Conservation (phyloP, 192 early-diverging fungal species). For the Coemansia sp. region DNA sequence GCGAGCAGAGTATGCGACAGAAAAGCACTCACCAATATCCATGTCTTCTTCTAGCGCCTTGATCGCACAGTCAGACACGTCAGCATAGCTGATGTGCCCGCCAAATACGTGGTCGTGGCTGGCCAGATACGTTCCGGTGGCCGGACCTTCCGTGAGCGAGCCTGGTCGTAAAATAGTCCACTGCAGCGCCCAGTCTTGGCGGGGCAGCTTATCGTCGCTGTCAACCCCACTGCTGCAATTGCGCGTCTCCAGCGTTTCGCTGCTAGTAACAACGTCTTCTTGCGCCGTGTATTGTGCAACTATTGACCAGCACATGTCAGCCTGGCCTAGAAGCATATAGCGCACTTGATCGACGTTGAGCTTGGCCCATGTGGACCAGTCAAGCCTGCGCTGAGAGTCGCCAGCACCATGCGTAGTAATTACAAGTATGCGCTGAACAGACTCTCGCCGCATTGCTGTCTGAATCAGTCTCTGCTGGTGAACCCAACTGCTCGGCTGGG, state of each 20-base stretch:
- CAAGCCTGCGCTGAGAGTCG: slow-evolving; percentile 28
- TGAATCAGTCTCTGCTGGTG: slow-evolving; percentile 37
- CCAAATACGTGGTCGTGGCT: slow-evolving; percentile 42
- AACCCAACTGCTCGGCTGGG: slow-evolving; percentile 20
- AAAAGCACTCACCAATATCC: slow-evolving; percentile 40
- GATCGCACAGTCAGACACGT: slow-evolving; percentile 42
- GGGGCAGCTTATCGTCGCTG: background rate
- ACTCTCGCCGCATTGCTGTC: slow-evolving; percentile 29
- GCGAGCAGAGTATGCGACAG: slow-evolving; percentile 43
- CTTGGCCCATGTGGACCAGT: slow-evolving; percentile 35
- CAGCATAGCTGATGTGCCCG: slow-evolving; percentile 30
- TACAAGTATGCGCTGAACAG: slow-evolving; percentile 24
- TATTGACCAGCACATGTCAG: slow-evolving; percentile 36
- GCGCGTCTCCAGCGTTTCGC: slow-evolving; percentile 9
- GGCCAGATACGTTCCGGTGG: slow-evolving; percentile 44
- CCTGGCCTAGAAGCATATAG: slow-evolving; percentile 10
- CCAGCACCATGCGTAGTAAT: slow-evolving; percentile 45
- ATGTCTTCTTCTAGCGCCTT: slow-evolving; percentile 45
- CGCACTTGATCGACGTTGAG: slow-evolving; percentile 36
- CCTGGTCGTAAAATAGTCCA: slow-evolving; percentile 45
- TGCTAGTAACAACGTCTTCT: slow-evolving; percentile 24
- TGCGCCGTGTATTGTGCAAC: slow-evolving; percentile 41
- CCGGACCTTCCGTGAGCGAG: slow-evolving; percentile 14
- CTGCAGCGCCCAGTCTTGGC: slow-evolving; percentile 5
- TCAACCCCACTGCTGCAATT: background rate